Base-by-base conservation (phyloP, 2,329 filamentous ascomycete species). In the Aspergillus ochraceus region DNA sequence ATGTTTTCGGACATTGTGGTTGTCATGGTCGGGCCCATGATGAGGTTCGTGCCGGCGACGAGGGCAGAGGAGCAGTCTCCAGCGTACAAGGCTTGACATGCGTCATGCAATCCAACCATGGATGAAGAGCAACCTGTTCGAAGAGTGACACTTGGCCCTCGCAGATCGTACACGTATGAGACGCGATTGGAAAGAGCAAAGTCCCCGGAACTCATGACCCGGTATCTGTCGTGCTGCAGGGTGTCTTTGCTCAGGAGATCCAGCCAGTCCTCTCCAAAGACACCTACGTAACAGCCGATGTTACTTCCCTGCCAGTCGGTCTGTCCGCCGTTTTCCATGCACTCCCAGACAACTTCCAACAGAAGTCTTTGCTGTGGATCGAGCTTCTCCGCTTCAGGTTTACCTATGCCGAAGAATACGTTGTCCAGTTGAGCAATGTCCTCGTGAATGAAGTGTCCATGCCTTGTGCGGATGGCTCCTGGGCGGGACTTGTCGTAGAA, bases 81-180 rank as follows among this genome's bases (percentile, higher is more conserved):
- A 12, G 42, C 9, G 36, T 61, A 14, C 54, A 60, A 1, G 73
- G 53, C 6, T 66, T 66, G 76, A 71, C 54, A 71, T 4, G 61
- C 61, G 11, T 61, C 63, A 50, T 77, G 66, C 1, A 78, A 59
- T 14, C 58, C 67, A 1, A 70, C 61, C 9, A 78, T 53, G 1
- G 73, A 68, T 0, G 74, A 70, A 0, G 74, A 77, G 49, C 76
- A 77, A 1, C 69, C 77, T 0, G 77, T 78, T 14, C 70, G 66
- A 2, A 77, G 60, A 1, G 63, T 64, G 46, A 70, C 59, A 47
- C 66, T 71, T 1, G 70, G 70, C 1, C 66, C 68, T 20, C 42
- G 26, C 0, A 71, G 49, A 51, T 71, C 65, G 39, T 62, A 68
- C 49, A 66, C 61, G 52, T 68, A 69, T 0, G 68, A 71, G 1